These are phyloP conservation scores for Arxiozyma slooffiae DNA, from an alignment of 1,139 yeast species.

Conservation along the genomic window DNA sequence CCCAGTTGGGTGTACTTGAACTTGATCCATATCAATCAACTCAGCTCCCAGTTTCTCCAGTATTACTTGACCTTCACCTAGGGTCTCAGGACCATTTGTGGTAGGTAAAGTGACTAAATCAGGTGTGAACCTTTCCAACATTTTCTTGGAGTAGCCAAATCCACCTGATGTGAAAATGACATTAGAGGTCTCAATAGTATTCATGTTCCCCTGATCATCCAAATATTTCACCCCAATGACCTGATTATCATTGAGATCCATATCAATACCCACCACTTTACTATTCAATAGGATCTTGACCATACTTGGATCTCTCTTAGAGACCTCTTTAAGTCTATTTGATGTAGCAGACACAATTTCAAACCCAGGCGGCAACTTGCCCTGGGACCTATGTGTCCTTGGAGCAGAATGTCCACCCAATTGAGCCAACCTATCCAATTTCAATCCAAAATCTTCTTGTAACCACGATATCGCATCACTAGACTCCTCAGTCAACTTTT, in stretches of 20 bases:
- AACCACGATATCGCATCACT: conserved; percentile 65
- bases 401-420: conserved; percentile 69
- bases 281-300: conserved; percentile 45
- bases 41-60: conserved; percentile 50
- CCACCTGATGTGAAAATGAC: conserved; percentile 79
- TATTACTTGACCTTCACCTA: conserved; percentile 67
- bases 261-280: conserved; percentile 46
- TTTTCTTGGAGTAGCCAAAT: conserved; percentile 36
- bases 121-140: conserved; percentile 56
- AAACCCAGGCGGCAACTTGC: conserved; percentile 68
- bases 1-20: conserved; percentile 87
- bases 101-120: conserved; percentile 56
- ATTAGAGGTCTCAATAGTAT: conserved; percentile 28
- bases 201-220: conserved; percentile 28
- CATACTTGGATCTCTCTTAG: conserved; percentile 41
- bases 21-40: conserved; percentile 63
- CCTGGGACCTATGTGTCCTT: conserved; percentile 57
- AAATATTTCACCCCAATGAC: conserved; percentile 46
- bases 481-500: conserved; percentile 33
- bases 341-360: conserved; percentile 59
- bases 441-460: conserved; percentile 49
- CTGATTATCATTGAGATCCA: conserved; percentile 27
- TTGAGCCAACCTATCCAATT: conserved; percentile 53
- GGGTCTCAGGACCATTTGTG: conserved; percentile 64
- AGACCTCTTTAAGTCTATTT: conserved; percentile 42